Evolutionary conservation across 2,329 filamentous ascomycete genomes (phyloP), one percentile per base, ranked within the genome.

Genomic region (Didymella segeticola): DNA sequence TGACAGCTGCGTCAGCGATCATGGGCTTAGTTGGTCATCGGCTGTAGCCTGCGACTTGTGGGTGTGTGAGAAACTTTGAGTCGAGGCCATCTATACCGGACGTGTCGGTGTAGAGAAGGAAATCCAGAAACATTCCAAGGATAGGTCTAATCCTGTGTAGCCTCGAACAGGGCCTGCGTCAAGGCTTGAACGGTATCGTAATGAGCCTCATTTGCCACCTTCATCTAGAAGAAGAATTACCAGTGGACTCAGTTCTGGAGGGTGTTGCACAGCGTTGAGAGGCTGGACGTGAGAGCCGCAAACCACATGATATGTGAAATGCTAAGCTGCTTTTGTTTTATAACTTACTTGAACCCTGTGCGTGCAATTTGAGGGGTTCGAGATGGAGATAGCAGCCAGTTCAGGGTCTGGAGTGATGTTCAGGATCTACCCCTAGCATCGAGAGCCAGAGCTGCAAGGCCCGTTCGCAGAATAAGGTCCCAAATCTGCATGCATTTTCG

Each of bases 1-100:
- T 67, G 64, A 67, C 62, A 64, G 47, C 52, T 50, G 46, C 42
- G 42, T 50, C 43, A 53, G 51, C 46, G 41, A 39, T 22, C 15
- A 41, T 45, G 38, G n/a, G 47, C 27, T 46, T 29, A 3, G 46
- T 9, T 49, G 41, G 45, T 49, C 45, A 54, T 41, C 45, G 41
- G 39, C 46, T 41, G 26, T 45, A 34, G 22, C 23, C 22, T 27
- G 15, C 43, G 38, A 47, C 12, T 17, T 23, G 22, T 38, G 19
- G 38, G 51, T 39, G 45, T 45, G 38, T 15, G 8, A 19, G 19
- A 23, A 38, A 10, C 34, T 22, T 41, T 27, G 27, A 23, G 23
- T 41, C 41, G 27, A 46, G 34, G 41, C 26, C 27, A 19, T 30
- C 19, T 12, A 17, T 25, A 20, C 15, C 43, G 20, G 33, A n/a